These are phyloP conservation scores for Discostella pseudostelligera DNA, from an alignment of 108 stramenopile genomes.

Conservation along the genomic window DNA sequence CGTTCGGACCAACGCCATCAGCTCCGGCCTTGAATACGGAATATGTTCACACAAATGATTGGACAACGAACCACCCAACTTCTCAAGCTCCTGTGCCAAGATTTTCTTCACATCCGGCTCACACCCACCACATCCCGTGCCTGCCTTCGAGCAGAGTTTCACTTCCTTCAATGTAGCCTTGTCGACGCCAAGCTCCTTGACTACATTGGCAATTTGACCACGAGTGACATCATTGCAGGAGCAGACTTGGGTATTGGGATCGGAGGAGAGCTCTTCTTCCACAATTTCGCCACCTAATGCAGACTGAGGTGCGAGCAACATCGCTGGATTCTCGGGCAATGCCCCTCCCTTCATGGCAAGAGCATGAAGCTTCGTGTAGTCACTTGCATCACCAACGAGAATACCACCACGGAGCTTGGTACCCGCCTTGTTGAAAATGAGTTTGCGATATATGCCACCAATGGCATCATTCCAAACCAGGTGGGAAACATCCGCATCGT, in stretches of 20 bases:
- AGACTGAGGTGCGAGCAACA: slow-evolving; percentile 69
- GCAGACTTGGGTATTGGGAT: slow-evolving; percentile 83
- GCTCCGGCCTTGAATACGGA: slow-evolving; percentile 79
- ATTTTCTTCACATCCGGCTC: slow-evolving; percentile 86
- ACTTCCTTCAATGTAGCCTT: slow-evolving; percentile 69
- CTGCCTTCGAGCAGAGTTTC: slow-evolving; percentile 85
- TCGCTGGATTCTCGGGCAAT: slow-evolving; percentile 69
- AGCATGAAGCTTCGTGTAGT: slow-evolving; percentile 81
- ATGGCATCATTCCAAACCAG: slow-evolving; percentile 91
- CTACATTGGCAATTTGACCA: slow-evolving; percentile 62
- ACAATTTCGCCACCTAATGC: slow-evolving; percentile 53
- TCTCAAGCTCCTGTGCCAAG: slow-evolving; percentile 71
- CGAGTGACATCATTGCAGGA: slow-evolving; percentile 92
- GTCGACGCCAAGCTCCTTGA: slow-evolving; percentile 79
- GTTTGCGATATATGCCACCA: slow-evolving; percentile 87
- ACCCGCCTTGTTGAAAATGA: slow-evolving; percentile 92
- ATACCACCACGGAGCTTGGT: slow-evolving; percentile 89
- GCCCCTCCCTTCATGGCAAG: slow-evolving; percentile 70
- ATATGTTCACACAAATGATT: slow-evolving; percentile 92
- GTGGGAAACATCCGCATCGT: slow-evolving; percentile 78
- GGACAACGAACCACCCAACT: slow-evolving; percentile 77
- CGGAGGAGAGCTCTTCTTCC: slow-evolving; percentile 55
- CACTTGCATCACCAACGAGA: slow-evolving; percentile 89
- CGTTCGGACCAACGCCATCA: slow-evolving; percentile 81
- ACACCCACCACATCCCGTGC: slow-evolving; percentile 93